Base-by-base conservation (phyloP, 495 filamentous ascomycete species). In the Oidiodendron maius region DNA sequence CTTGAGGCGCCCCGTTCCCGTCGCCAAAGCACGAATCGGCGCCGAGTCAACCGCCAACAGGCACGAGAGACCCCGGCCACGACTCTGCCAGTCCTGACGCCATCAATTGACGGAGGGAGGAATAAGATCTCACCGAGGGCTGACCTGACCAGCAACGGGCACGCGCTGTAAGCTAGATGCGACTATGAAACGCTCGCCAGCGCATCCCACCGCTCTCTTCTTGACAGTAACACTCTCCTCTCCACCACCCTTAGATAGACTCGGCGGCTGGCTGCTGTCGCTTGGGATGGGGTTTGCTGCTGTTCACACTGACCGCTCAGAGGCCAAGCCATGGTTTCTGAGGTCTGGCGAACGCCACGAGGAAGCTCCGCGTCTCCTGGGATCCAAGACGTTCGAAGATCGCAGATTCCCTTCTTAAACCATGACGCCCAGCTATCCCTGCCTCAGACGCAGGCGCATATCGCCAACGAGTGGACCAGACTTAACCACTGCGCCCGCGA, bases 111-210 rank as follows among this genome's bases (percentile, higher is more conserved):
- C 40, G 44, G 46, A 50, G 13, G 37, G 17, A 15, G 28, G 28
- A 46, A 34, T n/a, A n/a, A n/a, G 50, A 58, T 58, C 50, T 50
- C 46, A 46, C 46, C 38, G 32, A 46, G 43, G 41, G 25, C 46
- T n/a, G n/a, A 47, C 53, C 3, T 8, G 17, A 48, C 40, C 17
- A 52, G 48, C 40, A 40, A 41, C 40, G 49, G 47, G 55, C 55
- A 53, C n/a, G n/a, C n/a, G n/a, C n/a, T n/a, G n/a, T n/a, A n/a
- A n/a, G n/a, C n/a, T 53, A 48, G 51, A 49, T 50, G 34, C 48
- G 40, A 55, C 51, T 56, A 55, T 52, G 56, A 55, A 59, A 52
- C 52, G 38, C 43, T 17, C 48, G 56, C 56, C 56, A 59, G 52
- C 56, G 56, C 56, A 59, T 55, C 32, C 46, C 44, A 44, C 26